Conservation (phyloP, 2,329 filamentous ascomycete species). For the Pseudocercospora eumusae region DNA sequence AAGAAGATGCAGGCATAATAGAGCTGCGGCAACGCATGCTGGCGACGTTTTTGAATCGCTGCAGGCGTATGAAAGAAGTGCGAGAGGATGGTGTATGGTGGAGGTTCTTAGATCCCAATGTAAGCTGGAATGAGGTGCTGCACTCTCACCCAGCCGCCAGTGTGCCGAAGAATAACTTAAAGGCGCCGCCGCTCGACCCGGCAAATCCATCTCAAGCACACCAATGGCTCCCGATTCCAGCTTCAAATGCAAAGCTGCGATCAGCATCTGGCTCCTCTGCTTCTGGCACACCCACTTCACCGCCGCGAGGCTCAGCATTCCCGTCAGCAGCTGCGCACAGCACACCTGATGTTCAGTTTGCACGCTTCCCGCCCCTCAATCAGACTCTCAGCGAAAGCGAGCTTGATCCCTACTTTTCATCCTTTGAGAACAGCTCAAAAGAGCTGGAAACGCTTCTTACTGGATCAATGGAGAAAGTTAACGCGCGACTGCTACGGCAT, state of each 20-base stretch:
- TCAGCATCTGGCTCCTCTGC: conserved; percentile 48
- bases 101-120: conserved; percentile 96
- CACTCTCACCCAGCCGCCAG: conserved; percentile 87
- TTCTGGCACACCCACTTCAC: conserved; percentile 58
- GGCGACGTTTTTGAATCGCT: conserved; percentile 90
- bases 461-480: conserved; percentile 95
- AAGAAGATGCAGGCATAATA: conserved; percentile 95
- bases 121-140: conserved; percentile 95
- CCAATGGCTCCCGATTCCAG: conserved; percentile 81
- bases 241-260: conserved; percentile 82
- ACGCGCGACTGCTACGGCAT: conserved; percentile 83
- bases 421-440: conserved; percentile 88
- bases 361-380: conserved; percentile 78
- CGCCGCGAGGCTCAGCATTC: conserved; percentile 51
- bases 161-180: conserved; percentile 90
- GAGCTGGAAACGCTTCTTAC: conserved; percentile 85
- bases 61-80: conserved; percentile 87
- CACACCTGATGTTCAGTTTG: conserved; percentile 65
- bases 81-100: conserved; percentile 94
- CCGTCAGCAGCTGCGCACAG: conserved; percentile 59
- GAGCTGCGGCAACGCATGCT: conserved; percentile 96
- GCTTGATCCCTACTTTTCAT: conserved; percentile 91
- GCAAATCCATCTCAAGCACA: conserved; percentile 90
- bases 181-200: conserved; percentile 90
- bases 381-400: conserved; percentile 81